phyloP scores from a whole-genome alignment of 192 early-diverging fungal species.

The Mortierella alpina region DNA sequence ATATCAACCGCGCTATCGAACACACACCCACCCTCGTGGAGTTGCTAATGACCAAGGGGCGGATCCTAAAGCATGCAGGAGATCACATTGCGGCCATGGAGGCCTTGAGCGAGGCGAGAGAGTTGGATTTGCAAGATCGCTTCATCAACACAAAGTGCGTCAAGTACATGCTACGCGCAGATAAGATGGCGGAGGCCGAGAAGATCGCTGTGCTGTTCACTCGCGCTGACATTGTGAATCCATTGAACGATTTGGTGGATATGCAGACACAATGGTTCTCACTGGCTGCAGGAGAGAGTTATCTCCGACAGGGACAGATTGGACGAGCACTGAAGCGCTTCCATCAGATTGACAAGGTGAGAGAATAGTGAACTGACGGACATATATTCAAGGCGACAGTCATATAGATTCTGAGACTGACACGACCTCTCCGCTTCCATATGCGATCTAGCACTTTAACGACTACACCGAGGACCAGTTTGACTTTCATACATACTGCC shows the following conservation, averaged over 20 bases:
- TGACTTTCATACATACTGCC: slow-evolving; percentile 96
- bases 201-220: slow-evolving; percentile 87
- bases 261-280: slow-evolving; percentile 96
- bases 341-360: slow-evolving; percentile 81
- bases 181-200: slow-evolving; percentile 86
- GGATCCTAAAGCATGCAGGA: slow-evolving; percentile 93
- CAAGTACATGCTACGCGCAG: slow-evolving; percentile 92
- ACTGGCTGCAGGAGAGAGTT: slow-evolving; percentile 80
- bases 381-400: no score
- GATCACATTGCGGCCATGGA: slow-evolving; percentile 76
- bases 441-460: slow-evolving; percentile 67
- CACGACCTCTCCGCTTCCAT: no score
- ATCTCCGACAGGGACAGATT: slow-evolving; percentile 70
- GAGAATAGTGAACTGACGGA: no score
- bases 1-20: slow-evolving; percentile 85
- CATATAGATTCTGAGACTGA: no score
- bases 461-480: slow-evolving; percentile 94
- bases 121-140: slow-evolving; percentile 94
- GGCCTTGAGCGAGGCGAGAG: slow-evolving; percentile 86
- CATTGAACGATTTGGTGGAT: slow-evolving; percentile 83
- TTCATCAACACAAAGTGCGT: slow-evolving; percentile 94
- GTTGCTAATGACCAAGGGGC: slow-evolving; percentile 90
- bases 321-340: slow-evolving; percentile 91
- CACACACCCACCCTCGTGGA: slow-evolving; percentile 92
- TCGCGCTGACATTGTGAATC: slow-evolving; percentile 71